These are phyloP conservation scores for Penicillium coffeae DNA, from an alignment of 495 filamentous ascomycete genomes.

Conservation along the genomic window DNA sequence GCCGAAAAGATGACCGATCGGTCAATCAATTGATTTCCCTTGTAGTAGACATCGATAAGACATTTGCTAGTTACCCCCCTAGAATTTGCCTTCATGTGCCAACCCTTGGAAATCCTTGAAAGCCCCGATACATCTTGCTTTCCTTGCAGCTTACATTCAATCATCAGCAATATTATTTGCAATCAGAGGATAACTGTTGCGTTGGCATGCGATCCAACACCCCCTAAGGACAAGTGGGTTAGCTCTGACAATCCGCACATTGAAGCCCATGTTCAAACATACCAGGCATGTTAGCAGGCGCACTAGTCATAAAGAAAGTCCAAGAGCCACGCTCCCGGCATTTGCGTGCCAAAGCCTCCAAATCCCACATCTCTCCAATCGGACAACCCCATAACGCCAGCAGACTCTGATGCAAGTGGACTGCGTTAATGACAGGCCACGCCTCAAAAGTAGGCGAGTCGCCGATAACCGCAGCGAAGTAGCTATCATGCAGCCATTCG, in stretches of 20 bases:
- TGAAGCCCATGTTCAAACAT: slow-evolving; percentile 4
- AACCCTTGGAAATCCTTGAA: too few species aligned
- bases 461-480: slow-evolving; percentile 59
- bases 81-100: too few species aligned
- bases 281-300: slow-evolving; percentile 54
- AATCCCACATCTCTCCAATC: slow-evolving; percentile 59
- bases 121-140: too few species aligned
- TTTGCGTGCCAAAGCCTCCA: slow-evolving; percentile 45
- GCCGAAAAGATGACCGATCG: slow-evolving; percentile 23
- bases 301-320: slow-evolving; percentile 65
- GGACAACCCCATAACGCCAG: slow-evolving; percentile 62
- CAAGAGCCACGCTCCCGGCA: slow-evolving; percentile 54
- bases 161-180: too few species aligned
- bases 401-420: slow-evolving; percentile 58
- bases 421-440: slow-evolving; percentile 51
- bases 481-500: slow-evolving; percentile 64
- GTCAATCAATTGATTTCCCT: slow-evolving; percentile 12
- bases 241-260: slow-evolving; percentile 1
- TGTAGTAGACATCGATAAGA: too few species aligned
- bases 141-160: too few species aligned
- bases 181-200: slow-evolving; percentile 51
- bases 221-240: slow-evolving; percentile 6
- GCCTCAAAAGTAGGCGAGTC: slow-evolving; percentile 60
- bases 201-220: slow-evolving; percentile 23
- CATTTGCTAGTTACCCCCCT: too few species aligned